A percentile compares a stretch with the other conserved stretches of the same genome.
phyloP scores from a whole-genome alignment of 345 rosid species.

The Ceriops zippeliana region DNA sequence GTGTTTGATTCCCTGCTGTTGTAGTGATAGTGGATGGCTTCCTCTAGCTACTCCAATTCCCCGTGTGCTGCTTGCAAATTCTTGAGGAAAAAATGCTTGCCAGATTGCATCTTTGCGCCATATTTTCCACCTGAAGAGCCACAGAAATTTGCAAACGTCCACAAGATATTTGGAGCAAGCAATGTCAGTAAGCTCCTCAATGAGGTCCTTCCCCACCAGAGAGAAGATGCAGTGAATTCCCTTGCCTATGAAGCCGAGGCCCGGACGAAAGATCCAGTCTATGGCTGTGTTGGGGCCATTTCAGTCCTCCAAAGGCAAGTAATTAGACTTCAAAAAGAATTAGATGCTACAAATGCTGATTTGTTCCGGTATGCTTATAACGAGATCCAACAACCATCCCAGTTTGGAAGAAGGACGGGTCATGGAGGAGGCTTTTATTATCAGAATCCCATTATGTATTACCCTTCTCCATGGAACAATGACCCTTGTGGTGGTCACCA shows the following conservation, averaged over 20 bases:
- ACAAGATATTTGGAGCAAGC: constrained; percentile 35
- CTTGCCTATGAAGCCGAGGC: constrained; percentile 38
- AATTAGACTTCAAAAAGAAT: constrained; percentile 26
- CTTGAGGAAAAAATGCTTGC: constrained; percentile 32
- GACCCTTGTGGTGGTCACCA: constrained; percentile 5
- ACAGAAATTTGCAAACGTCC: constrained; percentile 30
- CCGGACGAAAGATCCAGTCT: constrained; percentile 30
- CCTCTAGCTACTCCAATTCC: constrained; percentile 26
- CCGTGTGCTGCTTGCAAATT: constrained; percentile 39
- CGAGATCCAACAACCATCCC: constrained; percentile 9
- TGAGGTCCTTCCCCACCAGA: constrained; percentile 31
- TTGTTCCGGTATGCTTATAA: constrained; percentile 26
- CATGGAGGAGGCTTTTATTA: constrained; percentile 9
- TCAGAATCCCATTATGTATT: constrained; percentile 12
- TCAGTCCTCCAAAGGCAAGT: constrained; percentile 34
- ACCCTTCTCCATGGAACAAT: constrained; percentile 16
- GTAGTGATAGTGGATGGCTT: constrained; percentile 18
- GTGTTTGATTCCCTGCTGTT: neutral
- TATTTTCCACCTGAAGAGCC: constrained; percentile 34
- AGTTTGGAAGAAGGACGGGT: constrained; percentile 11
- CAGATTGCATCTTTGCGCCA: constrained; percentile 34
- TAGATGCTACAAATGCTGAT: constrained; percentile 32
- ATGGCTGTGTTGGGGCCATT: constrained; percentile 36
- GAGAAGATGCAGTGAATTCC: constrained; percentile 36
- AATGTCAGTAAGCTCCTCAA: constrained; percentile 31